Evolutionary conservation across 1,284 basidiomycete species (phyloP).

Genomic region (Sanghuangporus baumii): DNA sequence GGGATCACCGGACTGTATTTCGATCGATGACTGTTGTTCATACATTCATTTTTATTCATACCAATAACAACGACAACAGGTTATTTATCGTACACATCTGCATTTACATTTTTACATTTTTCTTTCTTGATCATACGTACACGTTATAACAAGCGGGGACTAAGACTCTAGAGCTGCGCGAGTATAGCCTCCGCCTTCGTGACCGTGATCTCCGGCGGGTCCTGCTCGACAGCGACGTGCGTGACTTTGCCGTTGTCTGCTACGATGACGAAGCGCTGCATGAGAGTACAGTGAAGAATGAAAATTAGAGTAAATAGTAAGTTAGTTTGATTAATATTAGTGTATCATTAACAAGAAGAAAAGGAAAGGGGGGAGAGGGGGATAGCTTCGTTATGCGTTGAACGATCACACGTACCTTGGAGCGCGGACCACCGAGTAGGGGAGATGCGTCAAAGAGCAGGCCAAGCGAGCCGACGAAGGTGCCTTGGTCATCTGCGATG

Average conservation of each 20-base stretch:
- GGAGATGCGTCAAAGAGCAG: slow-evolving; percentile 59
- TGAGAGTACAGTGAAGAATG: background rate
- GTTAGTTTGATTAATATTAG: background rate
- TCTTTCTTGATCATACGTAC: background rate
- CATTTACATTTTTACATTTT: background rate
- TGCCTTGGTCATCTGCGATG: slow-evolving; percentile 63
- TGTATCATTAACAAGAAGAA: background rate
- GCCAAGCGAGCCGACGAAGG: slow-evolving; percentile 53
- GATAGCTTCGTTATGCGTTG: background rate
- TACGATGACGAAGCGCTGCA: slow-evolving; percentile 19
- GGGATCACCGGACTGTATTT: too few relatives aligned
- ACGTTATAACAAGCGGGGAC: background rate
- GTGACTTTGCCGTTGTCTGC: slow-evolving; percentile 32
- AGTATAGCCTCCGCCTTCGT: slow-evolving; percentile 34
- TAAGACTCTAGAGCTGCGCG: slow-evolving; percentile 8
- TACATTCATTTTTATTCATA: too few relatives aligned
- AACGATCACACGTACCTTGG: slow-evolving; percentile 43
- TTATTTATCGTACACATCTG: background rate
- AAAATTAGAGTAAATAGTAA: background rate
- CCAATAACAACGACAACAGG: too few relatives aligned
- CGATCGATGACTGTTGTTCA: too few relatives aligned
- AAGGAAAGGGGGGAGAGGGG: background rate
- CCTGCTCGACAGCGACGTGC: slow-evolving; percentile 31
- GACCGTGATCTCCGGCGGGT: slow-evolving; percentile 31
- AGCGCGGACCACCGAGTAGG: slow-evolving; percentile 57